These are phyloP conservation scores for Boletus subcaerulescens DNA, from an alignment of 768 basidiomycete genomes.

Conservation along the genomic window DNA sequence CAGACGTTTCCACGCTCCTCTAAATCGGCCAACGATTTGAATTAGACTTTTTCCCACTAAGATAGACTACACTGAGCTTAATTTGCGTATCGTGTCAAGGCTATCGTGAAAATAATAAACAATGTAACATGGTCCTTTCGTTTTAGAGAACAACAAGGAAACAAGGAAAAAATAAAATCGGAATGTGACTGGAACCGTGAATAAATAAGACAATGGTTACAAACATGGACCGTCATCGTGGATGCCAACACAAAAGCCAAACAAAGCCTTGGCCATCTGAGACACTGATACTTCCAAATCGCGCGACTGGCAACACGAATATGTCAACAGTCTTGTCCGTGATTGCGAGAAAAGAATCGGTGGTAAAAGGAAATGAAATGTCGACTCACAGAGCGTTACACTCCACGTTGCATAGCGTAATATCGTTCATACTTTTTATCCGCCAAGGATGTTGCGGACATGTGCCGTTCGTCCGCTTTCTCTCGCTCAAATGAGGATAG, in stretches of 20 bases:
- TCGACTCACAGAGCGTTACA: neutral
- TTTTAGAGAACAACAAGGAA: neutral
- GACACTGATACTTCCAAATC: neutral
- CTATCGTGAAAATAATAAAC: slow-evolving; percentile 3
- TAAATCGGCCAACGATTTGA: too few species aligned
- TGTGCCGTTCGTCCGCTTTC: slow-evolving; percentile 48
- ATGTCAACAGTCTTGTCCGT: slow-evolving; percentile 1
- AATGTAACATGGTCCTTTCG: neutral
- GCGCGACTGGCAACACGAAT: slow-evolving; percentile 7
- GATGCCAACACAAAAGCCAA: slow-evolving; percentile 2
- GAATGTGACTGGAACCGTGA: neutral
- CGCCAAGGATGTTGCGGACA: slow-evolving; percentile 42
- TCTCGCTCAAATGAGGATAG: slow-evolving; percentile 55
- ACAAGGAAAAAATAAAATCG: neutral
- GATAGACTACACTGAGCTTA: slow-evolving; percentile 27
- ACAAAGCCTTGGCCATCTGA: neutral
- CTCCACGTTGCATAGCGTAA: slow-evolving; percentile 24
- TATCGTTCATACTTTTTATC: slow-evolving; percentile 35
- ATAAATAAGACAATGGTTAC: slow-evolving; percentile 15
- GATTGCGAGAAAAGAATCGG: neutral
- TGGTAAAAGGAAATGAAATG: neutral
- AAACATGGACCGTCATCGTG: neutral
- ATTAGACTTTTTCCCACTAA: slow-evolving; percentile 3
- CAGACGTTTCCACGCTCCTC: too few species aligned
- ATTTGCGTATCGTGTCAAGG: slow-evolving; percentile 7